Evolutionary conservation across 345 rosid genomes (phyloP).

Genomic region (Cardamine chenopodiifolia): DNA sequence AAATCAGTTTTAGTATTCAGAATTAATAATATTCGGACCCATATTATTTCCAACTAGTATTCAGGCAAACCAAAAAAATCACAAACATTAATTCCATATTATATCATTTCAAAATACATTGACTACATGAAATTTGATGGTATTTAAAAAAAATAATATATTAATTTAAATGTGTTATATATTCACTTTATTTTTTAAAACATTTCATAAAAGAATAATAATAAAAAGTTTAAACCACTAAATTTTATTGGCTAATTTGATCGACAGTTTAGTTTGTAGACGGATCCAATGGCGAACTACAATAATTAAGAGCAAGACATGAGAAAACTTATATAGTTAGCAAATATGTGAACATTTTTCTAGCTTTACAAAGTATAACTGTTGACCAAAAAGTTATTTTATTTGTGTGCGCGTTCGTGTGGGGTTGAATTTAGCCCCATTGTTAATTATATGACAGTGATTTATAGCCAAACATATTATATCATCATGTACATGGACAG

Average conservation of each 20-base stretch:
- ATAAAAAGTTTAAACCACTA: neutral
- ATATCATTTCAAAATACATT: neutral
- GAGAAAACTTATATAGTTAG: neutral
- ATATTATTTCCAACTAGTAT: neutral
- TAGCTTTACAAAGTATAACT: neutral
- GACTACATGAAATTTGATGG: neutral
- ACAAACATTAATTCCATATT: neutral
- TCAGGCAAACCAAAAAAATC: neutral
- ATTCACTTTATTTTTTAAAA: neutral
- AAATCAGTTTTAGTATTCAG: neutral
- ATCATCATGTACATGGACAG: neutral
- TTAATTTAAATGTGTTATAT: neutral
- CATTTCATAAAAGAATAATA: neutral
- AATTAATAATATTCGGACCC: neutral
- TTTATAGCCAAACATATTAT: slow-evolving; percentile 27
- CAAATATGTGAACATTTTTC: neutral
- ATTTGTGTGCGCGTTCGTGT: slow-evolving; percentile 9
- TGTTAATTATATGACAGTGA: slow-evolving; percentile 11
- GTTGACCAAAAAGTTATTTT: slow-evolving; percentile 12
- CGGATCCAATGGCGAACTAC: neutral
- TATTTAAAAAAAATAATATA: neutral
- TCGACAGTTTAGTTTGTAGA: neutral
- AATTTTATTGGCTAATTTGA: neutral
- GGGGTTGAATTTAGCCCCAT: slow-evolving; percentile 5
- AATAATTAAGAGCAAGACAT: neutral